phyloP scores from a whole-genome alignment of 768 basidiomycete species.

The Lactarius tabidus region DNA sequence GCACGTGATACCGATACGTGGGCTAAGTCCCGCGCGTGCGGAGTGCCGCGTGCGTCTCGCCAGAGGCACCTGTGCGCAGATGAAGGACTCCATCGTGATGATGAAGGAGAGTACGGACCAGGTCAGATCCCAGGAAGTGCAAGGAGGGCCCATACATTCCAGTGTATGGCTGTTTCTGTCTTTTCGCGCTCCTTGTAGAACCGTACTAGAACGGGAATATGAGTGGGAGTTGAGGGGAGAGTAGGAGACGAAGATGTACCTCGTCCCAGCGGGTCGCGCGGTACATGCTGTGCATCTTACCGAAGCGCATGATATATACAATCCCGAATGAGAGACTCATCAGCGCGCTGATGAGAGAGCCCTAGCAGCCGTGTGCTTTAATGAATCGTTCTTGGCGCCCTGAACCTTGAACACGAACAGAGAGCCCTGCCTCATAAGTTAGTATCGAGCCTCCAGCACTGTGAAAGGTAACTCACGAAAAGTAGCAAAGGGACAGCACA shows the following conservation, averaged over 20 bases:
- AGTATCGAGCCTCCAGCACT: too few species aligned
- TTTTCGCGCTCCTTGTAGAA: slow-evolving; percentile 65
- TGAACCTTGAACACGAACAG: slow-evolving; percentile 61
- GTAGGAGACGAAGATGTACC: slow-evolving; percentile 40
- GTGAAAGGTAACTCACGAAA: not conserved
- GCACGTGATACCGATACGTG: slow-evolving; percentile 54
- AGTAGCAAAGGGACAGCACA: slow-evolving; percentile 58
- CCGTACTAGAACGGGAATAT: not conserved
- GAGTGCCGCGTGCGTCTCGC: too few species aligned
- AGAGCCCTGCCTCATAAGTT: too few species aligned
- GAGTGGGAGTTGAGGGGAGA: not conserved
- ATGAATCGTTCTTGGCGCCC: slow-evolving; percentile 50
- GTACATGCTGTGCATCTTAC: slow-evolving; percentile 67
- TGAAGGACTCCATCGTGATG: too few species aligned
- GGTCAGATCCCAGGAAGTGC: slow-evolving; percentile 66
- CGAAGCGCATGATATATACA: slow-evolving; percentile 68
- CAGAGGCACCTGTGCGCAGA: too few species aligned
- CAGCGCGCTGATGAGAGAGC: slow-evolving; percentile 65
- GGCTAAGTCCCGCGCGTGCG: slow-evolving; percentile 41
- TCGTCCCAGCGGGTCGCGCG: slow-evolving; percentile 71
- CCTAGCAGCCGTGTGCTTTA: slow-evolving; percentile 59
- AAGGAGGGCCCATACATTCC: slow-evolving; percentile 73
- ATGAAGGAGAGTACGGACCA: too few species aligned
- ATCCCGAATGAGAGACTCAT: slow-evolving; percentile 74
- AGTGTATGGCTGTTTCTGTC: slow-evolving; percentile 43